Percentiles rank a stretch among this genome's conserved stretches.
These are phyloP conservation scores for Scheffersomyces ergatensis DNA, from an alignment of 805 yeast species.

Conservation along the genomic window DNA sequence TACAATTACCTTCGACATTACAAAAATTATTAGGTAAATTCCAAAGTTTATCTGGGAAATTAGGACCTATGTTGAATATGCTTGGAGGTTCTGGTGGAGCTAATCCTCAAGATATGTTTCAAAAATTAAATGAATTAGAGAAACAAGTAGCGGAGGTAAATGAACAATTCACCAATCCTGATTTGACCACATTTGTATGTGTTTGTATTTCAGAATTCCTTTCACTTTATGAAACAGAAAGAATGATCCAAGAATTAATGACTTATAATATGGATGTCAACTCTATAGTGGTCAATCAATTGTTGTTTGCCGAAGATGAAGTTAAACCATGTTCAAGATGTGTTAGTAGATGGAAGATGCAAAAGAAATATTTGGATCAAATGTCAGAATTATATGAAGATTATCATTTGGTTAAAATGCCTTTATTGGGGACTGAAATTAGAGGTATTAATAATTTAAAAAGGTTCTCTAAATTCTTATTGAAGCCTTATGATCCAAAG, in stretches of 20 bases:
- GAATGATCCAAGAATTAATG: slow-evolving; percentile 94
- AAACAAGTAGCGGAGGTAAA: slow-evolving; percentile 83
- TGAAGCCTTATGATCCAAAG: slow-evolving; percentile 73
- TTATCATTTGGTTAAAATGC: slow-evolving; percentile 94
- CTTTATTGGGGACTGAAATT: slow-evolving; percentile 90
- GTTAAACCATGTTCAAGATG: slow-evolving; percentile 84
- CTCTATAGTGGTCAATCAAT: slow-evolving; percentile 92
- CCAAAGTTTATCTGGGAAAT: slow-evolving; percentile 76
- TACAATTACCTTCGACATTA: slow-evolving; percentile 90
- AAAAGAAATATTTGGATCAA: slow-evolving; percentile 89
- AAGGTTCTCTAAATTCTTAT: slow-evolving; percentile 77
- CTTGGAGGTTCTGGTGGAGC: slow-evolving; percentile 66
- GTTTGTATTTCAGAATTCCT: slow-evolving; percentile 97
- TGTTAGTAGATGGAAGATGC: slow-evolving; percentile 92
- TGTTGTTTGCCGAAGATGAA: slow-evolving; percentile 78
- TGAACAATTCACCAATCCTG: slow-evolving; percentile 94
- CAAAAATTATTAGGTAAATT: slow-evolving; percentile 85
- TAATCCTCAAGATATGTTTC: slow-evolving; percentile 67
- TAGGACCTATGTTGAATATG: slow-evolving; percentile 87
- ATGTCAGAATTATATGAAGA: slow-evolving; percentile 96
- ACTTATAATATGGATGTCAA: slow-evolving; percentile 95
- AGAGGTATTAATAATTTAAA: slow-evolving; percentile 87
- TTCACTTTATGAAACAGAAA: slow-evolving; percentile 94
- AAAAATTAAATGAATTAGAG: slow-evolving; percentile 77
- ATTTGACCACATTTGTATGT: slow-evolving; percentile 90